Evolutionary conservation across 1,284 basidiomycete species (phyloP), one percentile per base, ranked within the genome.

Genomic region (Ceratobasidium sp.): DNA sequence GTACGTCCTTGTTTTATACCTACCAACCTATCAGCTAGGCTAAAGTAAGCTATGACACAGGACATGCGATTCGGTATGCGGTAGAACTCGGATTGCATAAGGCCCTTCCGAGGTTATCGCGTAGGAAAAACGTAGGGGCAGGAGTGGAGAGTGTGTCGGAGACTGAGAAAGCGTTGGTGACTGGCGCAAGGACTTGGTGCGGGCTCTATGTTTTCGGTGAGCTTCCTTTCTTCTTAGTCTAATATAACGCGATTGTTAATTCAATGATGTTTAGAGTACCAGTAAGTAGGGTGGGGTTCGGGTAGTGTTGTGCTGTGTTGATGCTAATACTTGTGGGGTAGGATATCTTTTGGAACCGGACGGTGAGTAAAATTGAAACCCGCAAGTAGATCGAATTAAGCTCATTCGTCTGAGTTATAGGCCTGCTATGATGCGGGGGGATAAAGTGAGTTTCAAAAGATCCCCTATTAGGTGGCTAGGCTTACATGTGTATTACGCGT

Each of bases 131-230:
- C 9, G 47, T 53, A 51, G 66, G 72, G 15, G 56, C 24, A 45
- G 66, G 62, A 15, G 36, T 31, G 24, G 72, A 62, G 29, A 67
- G 60, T 24, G 11, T 41, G 36, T 41, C 36, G 36, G 36, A 41
- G 36, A 41, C 4, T 41, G 77, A 78, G 59, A 56, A 73, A 8
- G 59, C 66, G 45, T 62, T 78, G 47, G 60, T 78, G 44, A 66
- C 51, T 24, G 76, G 71, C 22, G 77, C 75, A 29, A 65, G 78
- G 4, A 78, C 76, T 15, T 78, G 77, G 78, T 74, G 77, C 60
- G 78, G 74, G n/a, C 53, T 79, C n/a, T 79, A 78, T 57, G 78
- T 79, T 9, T 78, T 79, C 67, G 78, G 75, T 74, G 66, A 48
- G 64, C n/a, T 19, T 19, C 1, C 22, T 48, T 29, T 29, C 19